Base-by-base conservation (phyloP, 306 rosid species). In the Casuarina cunninghamiana region DNA sequence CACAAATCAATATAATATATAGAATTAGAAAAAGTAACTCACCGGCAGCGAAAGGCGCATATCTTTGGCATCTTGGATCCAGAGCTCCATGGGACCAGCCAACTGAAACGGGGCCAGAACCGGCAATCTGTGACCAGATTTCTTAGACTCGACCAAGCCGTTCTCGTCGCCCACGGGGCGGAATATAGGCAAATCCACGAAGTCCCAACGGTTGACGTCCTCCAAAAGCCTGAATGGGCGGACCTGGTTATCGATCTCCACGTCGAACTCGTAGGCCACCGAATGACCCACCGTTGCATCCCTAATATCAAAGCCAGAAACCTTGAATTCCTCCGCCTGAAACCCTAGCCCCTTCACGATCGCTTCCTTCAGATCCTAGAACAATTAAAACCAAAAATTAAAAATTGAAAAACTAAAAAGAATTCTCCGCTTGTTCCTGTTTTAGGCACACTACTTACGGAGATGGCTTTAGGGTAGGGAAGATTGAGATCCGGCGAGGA, bases 31-130 rank as follows among this genome's bases (percentile, higher is more conserved):
- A 37, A 43, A 69, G 49, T n/a, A 16, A 75, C 91, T 89, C 81
- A 95, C 98, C 0, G 98, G 98, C 1, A 95, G 88, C 10, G 91
- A 92, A 48, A 95, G 54, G 74, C 97, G 89, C 93, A 92, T 90
- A 55, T 91, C 89, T 44, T 89, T 79, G 70, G 93, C 98, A 35
- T 95, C 98, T 78, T 92, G 95, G 75, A 95, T 88, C 97, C 98
- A 95, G 17, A 95, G 90, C 83, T 95, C 98, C 96, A 95, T 91
- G 5, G 98, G 98, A 46, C 98, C 97, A 13, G 96, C 97, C n/a
- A 95, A 86, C 84, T 89, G 93, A 78, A 95, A 95, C 15, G 98
- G 98, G 62, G 97, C 90, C 87, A 95, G 83, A 82, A 92, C 91
- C 1, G 97, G 97, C 68, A 87, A 84, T 53, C 72, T 82, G 5